Conservation (phyloP, 1,284 basidiomycete genomes). For the Rhodotorula glutinis region DNA sequence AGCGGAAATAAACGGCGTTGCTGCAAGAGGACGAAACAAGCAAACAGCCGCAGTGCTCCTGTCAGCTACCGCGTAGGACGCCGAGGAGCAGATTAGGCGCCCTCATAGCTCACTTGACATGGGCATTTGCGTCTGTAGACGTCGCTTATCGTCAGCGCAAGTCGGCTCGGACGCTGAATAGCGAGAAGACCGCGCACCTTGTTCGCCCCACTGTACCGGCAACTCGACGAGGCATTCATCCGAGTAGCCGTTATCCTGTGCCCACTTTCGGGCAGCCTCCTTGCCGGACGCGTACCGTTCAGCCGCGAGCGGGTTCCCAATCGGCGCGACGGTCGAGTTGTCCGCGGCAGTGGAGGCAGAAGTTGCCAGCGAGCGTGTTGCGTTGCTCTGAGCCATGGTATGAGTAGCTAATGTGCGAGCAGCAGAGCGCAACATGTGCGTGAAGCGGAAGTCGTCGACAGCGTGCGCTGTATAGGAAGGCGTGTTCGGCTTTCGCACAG, state of each 20-base stretch:
- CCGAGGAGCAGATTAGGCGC: too few relatives aligned
- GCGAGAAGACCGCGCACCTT: background rate
- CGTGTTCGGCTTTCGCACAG: too few relatives aligned
- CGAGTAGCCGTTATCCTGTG: constrained; percentile 1
- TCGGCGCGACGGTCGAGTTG: background rate
- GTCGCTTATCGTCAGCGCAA: background rate
- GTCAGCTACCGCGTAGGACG: too few relatives aligned
- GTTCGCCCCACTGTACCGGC: constrained; percentile 27
- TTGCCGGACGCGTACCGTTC: background rate
- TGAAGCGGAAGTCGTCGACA: background rate
- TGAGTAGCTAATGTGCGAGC: background rate
- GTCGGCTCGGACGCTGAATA: fast-evolving
- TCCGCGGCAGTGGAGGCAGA: background rate
- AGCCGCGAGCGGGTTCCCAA: constrained; percentile 6
- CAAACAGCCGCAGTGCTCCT: too few relatives aligned
- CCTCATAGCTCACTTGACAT: constrained; percentile 33
- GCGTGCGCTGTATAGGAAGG: too few relatives aligned
- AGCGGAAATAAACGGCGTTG: constrained; percentile 28
- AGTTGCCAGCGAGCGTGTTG: background rate
- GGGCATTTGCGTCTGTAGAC: constrained; percentile 19
- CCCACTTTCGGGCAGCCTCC: constrained; percentile 3
- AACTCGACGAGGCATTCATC: constrained; percentile 17
- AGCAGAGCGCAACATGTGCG: background rate
- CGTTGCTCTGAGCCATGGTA: too few relatives aligned
- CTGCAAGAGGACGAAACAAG: constrained; percentile 1